A percentile compares a stretch with the other conserved stretches of the same genome.
phyloP scores from a whole-genome alignment of 331 rosid species.

The Saraca asoca region DNA sequence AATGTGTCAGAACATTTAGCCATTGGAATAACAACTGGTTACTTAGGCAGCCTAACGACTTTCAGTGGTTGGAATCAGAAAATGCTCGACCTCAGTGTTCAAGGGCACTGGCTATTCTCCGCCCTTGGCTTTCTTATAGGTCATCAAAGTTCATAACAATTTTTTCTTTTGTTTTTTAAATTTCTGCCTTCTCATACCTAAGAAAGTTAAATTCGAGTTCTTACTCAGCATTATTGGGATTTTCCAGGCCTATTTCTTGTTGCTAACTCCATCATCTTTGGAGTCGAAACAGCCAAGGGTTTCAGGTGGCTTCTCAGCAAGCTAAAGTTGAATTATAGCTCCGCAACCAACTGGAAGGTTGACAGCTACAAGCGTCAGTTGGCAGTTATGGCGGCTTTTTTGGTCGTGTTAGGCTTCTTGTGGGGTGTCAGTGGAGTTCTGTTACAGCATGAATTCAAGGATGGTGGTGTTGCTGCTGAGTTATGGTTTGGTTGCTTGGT shows the following conservation, averaged over 20 bases:
- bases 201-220: neutral
- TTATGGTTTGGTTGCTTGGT: slow-evolving; percentile 81
- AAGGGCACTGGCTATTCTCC: slow-evolving; percentile 65
- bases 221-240: neutral
- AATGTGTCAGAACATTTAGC: slow-evolving; percentile 65
- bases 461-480: slow-evolving; percentile 48
- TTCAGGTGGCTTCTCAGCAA: slow-evolving; percentile 55
- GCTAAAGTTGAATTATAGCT: slow-evolving; percentile 30
- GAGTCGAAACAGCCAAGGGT: slow-evolving; percentile 77
- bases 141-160: slow-evolving; percentile 23
- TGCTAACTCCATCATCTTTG: slow-evolving; percentile 60
- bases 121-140: slow-evolving; percentile 74
- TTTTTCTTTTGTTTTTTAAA: neutral
- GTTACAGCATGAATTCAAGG: slow-evolving; percentile 46
- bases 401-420: slow-evolving; percentile 49
- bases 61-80: slow-evolving; percentile 94
- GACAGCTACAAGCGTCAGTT: slow-evolving; percentile 51
- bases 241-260: slow-evolving; percentile 74
- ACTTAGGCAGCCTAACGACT: slow-evolving; percentile 89
- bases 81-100: slow-evolving; percentile 73
- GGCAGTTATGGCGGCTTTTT: slow-evolving; percentile 43
- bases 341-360: slow-evolving; percentile 46
- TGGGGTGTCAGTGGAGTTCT: slow-evolving; percentile 61
- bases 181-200: neutral
- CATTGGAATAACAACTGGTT: slow-evolving; percentile 78